A percentile compares a stretch with the other conserved stretches of the same genome.
Conservation (phyloP, 2,329 filamentous ascomycete species). For the Ophiostoma populinum region DNA sequence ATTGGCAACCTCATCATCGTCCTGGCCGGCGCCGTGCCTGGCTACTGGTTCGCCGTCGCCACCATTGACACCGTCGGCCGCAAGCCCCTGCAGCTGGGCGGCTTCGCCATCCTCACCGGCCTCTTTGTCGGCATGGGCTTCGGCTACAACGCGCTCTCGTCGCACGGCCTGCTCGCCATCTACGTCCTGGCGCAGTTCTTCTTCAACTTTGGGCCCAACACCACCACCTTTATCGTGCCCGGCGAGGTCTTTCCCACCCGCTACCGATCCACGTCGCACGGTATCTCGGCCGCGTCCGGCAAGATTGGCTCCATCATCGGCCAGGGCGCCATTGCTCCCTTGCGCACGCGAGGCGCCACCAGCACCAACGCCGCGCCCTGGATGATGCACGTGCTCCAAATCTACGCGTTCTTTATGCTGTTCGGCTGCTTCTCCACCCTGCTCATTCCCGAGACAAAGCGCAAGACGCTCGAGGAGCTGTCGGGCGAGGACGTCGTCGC, state of each 20-base stretch:
- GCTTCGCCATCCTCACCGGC: slow-evolving; percentile 42
- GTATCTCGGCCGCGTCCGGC: slow-evolving; percentile 36
- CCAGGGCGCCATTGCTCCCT: slow-evolving; percentile 38
- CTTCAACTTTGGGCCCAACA: slow-evolving; percentile 42
- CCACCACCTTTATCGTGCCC: slow-evolving; percentile 39
- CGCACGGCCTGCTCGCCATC: slow-evolving; percentile 35
- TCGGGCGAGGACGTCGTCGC: slow-evolving; percentile 12
- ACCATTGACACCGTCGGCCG: slow-evolving; percentile 53
- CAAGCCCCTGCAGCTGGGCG: slow-evolving; percentile 57
- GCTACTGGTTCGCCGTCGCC: slow-evolving; percentile 68
- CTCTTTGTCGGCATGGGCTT: slow-evolving; percentile 48
- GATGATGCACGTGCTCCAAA: slow-evolving; percentile 64
- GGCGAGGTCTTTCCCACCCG: slow-evolving; percentile 39
- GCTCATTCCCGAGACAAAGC: slow-evolving; percentile 57
- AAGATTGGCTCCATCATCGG: slow-evolving; percentile 41
- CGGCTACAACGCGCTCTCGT: slow-evolving; percentile 34
- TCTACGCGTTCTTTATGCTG: slow-evolving; percentile 62
- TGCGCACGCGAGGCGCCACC: slow-evolving; percentile 29
- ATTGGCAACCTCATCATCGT: slow-evolving; percentile 66
- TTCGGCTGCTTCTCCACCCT: slow-evolving; percentile 50
- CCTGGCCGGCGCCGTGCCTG: slow-evolving; percentile 61
- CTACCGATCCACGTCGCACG: slow-evolving; percentile 39
- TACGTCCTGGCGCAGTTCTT: slow-evolving; percentile 41
- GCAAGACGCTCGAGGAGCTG: slow-evolving; percentile 54
- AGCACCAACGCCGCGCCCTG: slow-evolving; percentile 32